Base-by-base conservation (phyloP, 2,329 filamentous ascomycete species). In the Colletotrichum filicis region DNA sequence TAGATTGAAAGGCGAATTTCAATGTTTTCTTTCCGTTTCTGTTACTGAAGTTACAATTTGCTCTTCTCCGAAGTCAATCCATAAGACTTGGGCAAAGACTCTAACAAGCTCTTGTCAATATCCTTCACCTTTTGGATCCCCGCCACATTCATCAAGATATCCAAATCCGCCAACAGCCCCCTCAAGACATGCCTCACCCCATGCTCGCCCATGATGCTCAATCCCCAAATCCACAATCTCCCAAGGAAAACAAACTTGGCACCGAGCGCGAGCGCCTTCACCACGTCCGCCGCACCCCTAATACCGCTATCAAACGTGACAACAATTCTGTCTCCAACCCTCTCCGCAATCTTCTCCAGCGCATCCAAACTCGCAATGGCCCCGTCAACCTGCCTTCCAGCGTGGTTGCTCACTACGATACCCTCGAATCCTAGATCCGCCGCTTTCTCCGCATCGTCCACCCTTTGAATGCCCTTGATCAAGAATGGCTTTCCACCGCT, bases 401-500 rank as follows among this genome's bases (percentile, higher is more conserved):
- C 90, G 79, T 92, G 90, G 71, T 92, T 92, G 30, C 84, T 87
- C 11, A 92, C 87, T 1, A 92, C 85, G 67, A 92, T 90, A 0
- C 88, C 90, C 77, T 92, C 89, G 30, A 88, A 85, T 0, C 89
- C 90, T 42, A 88, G 73, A 75, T 92, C 87, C 1, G 90, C 88
- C 16, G 86, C 87, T 77, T 85, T 89, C 78, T 83, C 82, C 24
- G 90, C 90, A 79, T 92, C 91, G 1, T 81, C 81, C 0, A 90
- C 87, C 72, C 85, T 86, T 81, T 92, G 90, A n/a, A 92, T 90
- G 0, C 89, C 90, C 79, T 92, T 92, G 69, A 92, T 80, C 4
- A 84, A 85, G 75, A 92, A 91, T 2, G 90, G 89, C 74, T 87
- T 86, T 0, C 89, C 90, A 0, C 87, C 87, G n/a, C 84, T 87